Base-by-base conservation (phyloP, 192 early-diverging fungal species). In the Coemansia sp. region DNA sequence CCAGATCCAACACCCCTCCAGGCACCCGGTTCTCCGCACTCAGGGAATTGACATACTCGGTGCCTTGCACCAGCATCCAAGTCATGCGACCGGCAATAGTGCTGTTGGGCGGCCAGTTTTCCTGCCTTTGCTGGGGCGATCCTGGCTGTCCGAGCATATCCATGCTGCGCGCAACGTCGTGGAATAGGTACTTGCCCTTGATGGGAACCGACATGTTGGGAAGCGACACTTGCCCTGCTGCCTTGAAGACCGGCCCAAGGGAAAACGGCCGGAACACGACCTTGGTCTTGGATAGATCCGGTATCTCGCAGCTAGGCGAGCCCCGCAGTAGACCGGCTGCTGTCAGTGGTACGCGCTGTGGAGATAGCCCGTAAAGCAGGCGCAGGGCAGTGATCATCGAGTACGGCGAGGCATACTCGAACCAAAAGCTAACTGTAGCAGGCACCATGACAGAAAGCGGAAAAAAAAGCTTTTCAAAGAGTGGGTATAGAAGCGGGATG, bases 381-480 rank as follows among this genome's bases (percentile, higher is more conserved):
- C 76, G 69, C 31, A 83, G 60, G 10, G 76, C 81, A 3, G 72
- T 46, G 21, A 77, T 28, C 76, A 78, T 78, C 57, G 81, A 83
- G 67, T 83, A 83, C n/a, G 74, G 71, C 35, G 76, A 78, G 3
- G 57, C 73, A 24, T 60, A 83, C 67, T 83, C 81, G 63, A 83
- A 83, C 81, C 81, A 83, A 51, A 83, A 83, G 60, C 40, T 53
- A 5, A 83, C 16, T 1, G 51, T 50, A 3, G 57, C 9, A 31
- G 61, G 66, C 7, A 43, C 31, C 65, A 67, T 64, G 53, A 13
- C 23, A 63, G 31, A 31, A 31, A 31, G 4, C 31, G 31, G 4
- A 31, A 31, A 31, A 31, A 16, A 42, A 40, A 14, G 6, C 3
- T 33, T 56, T 53, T 10, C 3, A 46, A 50, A 3, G 48, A 18